phyloP scores from a whole-genome alignment of 164 flowering plant species.

The Liquidambar formosana region DNA sequence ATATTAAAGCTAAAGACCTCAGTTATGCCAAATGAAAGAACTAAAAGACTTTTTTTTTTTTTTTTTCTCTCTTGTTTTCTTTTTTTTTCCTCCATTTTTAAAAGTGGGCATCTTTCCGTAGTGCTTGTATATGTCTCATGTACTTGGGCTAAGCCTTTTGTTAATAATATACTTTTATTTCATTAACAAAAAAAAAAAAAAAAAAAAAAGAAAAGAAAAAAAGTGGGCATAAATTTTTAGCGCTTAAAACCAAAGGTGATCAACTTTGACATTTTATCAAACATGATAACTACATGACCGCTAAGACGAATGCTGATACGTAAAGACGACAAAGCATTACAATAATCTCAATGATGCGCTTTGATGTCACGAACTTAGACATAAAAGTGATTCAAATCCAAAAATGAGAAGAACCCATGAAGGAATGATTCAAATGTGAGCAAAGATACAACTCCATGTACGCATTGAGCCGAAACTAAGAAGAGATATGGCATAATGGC shows the following conservation, averaged over 20 bases:
- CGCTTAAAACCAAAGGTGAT: neutral
- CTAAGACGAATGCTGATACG: neutral
- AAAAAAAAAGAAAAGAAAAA: too few relatives aligned
- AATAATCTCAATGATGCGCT: neutral
- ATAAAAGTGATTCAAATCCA: neutral
- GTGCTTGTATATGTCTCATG: too few relatives aligned
- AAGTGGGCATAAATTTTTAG: neutral
- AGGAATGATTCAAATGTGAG: neutral
- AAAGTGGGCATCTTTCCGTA: too few relatives aligned
- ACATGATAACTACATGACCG: slow-evolving; percentile 11
- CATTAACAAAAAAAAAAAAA: neutral
- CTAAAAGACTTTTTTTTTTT: too few relatives aligned
- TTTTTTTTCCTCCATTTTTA: neutral
- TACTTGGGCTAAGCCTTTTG: too few relatives aligned
- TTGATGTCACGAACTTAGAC: neutral
- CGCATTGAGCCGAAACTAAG: neutral
- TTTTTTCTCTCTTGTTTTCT: neutral
- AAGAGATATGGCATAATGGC: neutral
- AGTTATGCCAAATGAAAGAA: too few relatives aligned
- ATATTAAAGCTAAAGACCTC: too few relatives aligned
- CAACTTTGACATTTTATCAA: slow-evolving; percentile 20
- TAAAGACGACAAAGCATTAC: neutral
- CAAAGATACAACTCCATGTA: neutral
- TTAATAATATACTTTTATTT: too few relatives aligned
- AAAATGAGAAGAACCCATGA: neutral